Percentiles rank a stretch among this genome's conserved stretches.
phyloP scores from a whole-genome alignment of 768 basidiomycete species.

The Mycena albidolilacea region DNA sequence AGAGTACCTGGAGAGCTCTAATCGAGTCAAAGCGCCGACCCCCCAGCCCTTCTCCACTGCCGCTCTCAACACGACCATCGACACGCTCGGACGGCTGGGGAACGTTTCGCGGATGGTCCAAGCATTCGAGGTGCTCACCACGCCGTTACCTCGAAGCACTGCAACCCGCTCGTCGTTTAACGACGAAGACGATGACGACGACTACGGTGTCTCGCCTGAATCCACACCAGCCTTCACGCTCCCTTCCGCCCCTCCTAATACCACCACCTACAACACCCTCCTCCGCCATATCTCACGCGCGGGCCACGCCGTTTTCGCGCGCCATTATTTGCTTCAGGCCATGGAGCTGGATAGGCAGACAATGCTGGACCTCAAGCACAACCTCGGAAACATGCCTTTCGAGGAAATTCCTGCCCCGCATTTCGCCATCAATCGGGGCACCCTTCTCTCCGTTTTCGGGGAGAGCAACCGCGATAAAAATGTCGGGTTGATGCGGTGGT shows the following conservation, averaged over 20 bases:
- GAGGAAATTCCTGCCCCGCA: constrained; percentile 62
- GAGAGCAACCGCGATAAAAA: constrained; percentile 73
- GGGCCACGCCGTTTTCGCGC: constrained; percentile 67
- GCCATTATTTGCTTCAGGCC: constrained; percentile 77
- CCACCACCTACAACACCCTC: constrained; percentile 75
- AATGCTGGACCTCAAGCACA: constrained; percentile 49
- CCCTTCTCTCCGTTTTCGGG: constrained; percentile 72
- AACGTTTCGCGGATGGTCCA: constrained; percentile 78
- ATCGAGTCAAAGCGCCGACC: constrained; percentile 30
- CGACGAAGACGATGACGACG: constrained; percentile 78
- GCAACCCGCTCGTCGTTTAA: constrained; percentile 64
- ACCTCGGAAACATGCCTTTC: constrained; percentile 49
- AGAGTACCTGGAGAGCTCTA: constrained; percentile 51
- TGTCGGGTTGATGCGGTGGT: constrained; percentile 72
- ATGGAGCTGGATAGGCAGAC: constrained; percentile 59
- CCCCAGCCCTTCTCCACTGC: constrained; percentile 71
- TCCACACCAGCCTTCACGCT: constrained; percentile 53
- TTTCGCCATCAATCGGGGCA: constrained; percentile 68
- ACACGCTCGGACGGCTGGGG: constrained; percentile 74
- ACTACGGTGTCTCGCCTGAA: constrained; percentile 63
- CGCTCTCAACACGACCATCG: constrained; percentile 81
- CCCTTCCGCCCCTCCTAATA: constrained; percentile 69
- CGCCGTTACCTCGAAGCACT: constrained; percentile 71
- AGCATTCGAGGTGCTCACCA: constrained; percentile 84
- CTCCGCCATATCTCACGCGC: constrained; percentile 69